Conservation (phyloP, 139 green algal species). For the Tetraselmis striata region DNA sequence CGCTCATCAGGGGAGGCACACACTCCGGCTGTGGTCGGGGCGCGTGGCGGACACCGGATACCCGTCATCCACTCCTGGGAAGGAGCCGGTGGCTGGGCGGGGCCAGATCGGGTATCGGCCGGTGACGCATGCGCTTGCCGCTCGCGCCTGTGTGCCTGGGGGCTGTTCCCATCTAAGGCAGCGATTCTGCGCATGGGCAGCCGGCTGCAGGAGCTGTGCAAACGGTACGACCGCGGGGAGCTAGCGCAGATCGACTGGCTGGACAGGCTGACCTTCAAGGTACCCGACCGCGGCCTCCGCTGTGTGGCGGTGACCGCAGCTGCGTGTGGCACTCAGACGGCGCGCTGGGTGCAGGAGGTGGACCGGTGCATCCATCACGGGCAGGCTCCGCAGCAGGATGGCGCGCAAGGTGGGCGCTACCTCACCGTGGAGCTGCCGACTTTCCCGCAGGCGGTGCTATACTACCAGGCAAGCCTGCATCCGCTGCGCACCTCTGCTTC, state of each 20-base stretch:
- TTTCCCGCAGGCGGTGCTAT: slow-evolving; percentile 83
- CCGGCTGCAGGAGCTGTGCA: slow-evolving; percentile 61
- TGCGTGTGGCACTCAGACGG: neutral
- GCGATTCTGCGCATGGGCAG: neutral
- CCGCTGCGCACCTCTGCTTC: neutral
- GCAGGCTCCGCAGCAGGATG: no score
- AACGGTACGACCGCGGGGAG: slow-evolving; percentile 69
- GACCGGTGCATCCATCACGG: neutral
- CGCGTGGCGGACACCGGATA: slow-evolving; percentile 36
- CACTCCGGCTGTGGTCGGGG: slow-evolving; percentile 56
- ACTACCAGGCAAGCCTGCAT: slow-evolving; percentile 39
- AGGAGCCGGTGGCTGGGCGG: slow-evolving; percentile 49
- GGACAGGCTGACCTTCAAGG: slow-evolving; percentile 60
- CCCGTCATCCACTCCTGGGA: slow-evolving; percentile 63
- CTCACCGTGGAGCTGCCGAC: slow-evolving; percentile 58
- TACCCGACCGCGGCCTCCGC: no score
- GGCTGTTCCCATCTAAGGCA: neutral
- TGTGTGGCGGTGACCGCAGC: no score
- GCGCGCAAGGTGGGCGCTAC: no score
- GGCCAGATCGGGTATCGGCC: slow-evolving; percentile 37
- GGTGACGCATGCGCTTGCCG: neutral
- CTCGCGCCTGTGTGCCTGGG: neutral
- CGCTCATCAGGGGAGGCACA: slow-evolving; percentile 35
- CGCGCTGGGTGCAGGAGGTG: neutral
- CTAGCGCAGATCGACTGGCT: slow-evolving; percentile 73